Conservation (phyloP, 129 eudicot species). For the Glebionis coronaria region DNA sequence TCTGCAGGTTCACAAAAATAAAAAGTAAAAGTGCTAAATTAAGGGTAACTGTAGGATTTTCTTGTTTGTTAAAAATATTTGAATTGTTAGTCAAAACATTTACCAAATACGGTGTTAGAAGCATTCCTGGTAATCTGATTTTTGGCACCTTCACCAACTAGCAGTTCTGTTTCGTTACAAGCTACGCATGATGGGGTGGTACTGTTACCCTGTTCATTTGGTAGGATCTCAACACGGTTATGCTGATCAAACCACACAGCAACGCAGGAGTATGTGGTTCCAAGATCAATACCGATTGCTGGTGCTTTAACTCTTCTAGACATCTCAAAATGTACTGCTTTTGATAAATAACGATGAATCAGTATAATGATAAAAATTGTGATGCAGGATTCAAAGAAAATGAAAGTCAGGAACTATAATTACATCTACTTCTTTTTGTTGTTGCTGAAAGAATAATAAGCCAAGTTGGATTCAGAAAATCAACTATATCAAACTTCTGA, state of each 20-base stretch:
- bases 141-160: constrained; percentile 1
- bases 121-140: not conserved
- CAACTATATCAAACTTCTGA: too few relatives aligned
- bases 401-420: too few relatives aligned
- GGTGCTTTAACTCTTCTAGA: not conserved
- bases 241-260: not conserved
- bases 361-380: not conserved
- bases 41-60: too few relatives aligned
- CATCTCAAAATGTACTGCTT: not conserved
- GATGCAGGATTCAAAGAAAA: not conserved
- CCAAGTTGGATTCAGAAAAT: too few relatives aligned
- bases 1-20: not conserved
- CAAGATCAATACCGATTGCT: constrained; percentile 14
- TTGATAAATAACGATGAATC: not conserved
- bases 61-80: not conserved
- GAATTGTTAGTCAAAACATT: not conserved
- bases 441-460: too few relatives aligned
- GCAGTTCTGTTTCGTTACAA: not conserved
- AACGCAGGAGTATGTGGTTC: constrained; percentile 14
- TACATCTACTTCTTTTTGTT: too few relatives aligned
- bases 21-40: not conserved
- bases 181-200: constrained; percentile 11
- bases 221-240: constrained; percentile 10
- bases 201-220: constrained; percentile 14
- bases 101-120: not conserved